These are phyloP conservation scores for Candida patagonica DNA, from an alignment of 805 yeast species.

Conservation along the genomic window DNA sequence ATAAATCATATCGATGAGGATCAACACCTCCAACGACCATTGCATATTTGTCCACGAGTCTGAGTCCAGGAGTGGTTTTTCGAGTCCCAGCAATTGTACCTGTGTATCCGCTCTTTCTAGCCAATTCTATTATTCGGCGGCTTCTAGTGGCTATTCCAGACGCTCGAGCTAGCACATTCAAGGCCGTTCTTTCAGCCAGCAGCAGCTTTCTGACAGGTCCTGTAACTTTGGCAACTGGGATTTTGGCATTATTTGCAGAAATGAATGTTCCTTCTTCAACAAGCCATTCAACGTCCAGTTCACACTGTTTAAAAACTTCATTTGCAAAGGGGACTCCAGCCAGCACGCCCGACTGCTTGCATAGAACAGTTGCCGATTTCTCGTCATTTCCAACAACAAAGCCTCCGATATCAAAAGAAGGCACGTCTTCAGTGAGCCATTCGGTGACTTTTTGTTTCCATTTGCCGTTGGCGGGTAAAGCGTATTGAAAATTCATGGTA, in stretches of 20 bases:
- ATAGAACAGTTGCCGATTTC: slow-evolving; percentile 67
- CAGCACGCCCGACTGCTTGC: slow-evolving; percentile 72
- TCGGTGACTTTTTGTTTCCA: slow-evolving; percentile 75
- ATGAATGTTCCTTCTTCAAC: slow-evolving; percentile 58
- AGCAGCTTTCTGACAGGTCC: slow-evolving; percentile 77
- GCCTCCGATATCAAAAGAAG: slow-evolving; percentile 91
- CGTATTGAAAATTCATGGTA: too few species aligned
- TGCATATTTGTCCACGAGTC: slow-evolving; percentile 81
- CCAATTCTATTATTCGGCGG: slow-evolving; percentile 44
- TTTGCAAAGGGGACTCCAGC: slow-evolving; percentile 85
- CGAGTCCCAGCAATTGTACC: slow-evolving; percentile 94
- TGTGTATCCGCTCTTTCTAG: slow-evolving; percentile 56
- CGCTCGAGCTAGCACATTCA: slow-evolving; percentile 71
- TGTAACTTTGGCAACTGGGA: slow-evolving; percentile 63
- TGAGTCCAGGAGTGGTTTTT: slow-evolving; percentile 93
- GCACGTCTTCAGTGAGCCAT: slow-evolving; percentile 82
- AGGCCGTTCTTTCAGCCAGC: slow-evolving; percentile 77
- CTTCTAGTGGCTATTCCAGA: slow-evolving; percentile 86
- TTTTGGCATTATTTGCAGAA: slow-evolving; percentile 38
- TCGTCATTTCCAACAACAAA: slow-evolving; percentile 76
- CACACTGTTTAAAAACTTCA: slow-evolving; percentile 75
- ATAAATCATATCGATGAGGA: slow-evolving; percentile 82
- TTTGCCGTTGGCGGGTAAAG: slow-evolving; percentile 60
- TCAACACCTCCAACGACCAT: slow-evolving; percentile 96
- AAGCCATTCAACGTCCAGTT: slow-evolving; percentile 62